Evolutionary conservation across 768 basidiomycete genomes (phyloP), one percentile per base, ranked within the genome.

Genomic region (Mycena epipterygia): DNA sequence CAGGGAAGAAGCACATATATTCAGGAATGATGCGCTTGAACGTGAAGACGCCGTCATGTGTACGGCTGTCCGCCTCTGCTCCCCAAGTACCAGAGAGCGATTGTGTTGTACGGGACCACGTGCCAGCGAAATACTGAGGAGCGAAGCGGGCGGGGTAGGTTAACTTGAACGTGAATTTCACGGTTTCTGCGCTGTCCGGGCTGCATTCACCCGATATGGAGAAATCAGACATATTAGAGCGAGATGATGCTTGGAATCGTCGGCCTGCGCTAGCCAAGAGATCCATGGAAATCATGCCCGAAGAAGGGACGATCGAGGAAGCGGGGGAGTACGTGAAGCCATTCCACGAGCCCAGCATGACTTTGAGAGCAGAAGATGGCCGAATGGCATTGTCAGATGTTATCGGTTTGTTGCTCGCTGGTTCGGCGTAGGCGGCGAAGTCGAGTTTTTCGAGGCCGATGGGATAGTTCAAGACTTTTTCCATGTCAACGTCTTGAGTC

Each of bases 21-120:
- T 79, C 76, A 0, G 79, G 75, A 13, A 76, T 52, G 14, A 77
- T 67, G 7, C 77, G 73, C 66, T 79, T 79, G 67, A 78, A 76
- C 8, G 79, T 57, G 70, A 81, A 80, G 46, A 57, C 56, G 6
- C 75, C 75, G 19, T 69, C 66, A n/a, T 74, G 76, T 0, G 73
- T 72, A 14, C 70, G 69, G 7, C 55, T 62, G 67, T 63, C 70
- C 5, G 65, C 55, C 68, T 68, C 65, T 7, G 64, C 74, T 64
- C 74, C 81, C 79, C 78, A 79, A 11, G 49, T 74, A 19, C 76
- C 81, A 14, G 68, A 76, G 2, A 79, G 74, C 19, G 73, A 74
- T 5, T 73, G 67, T 2, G 72, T 66, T 19, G 75, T 48, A 13
- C 74, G 64, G 23, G 60, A 67, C 21, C 78, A 72, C 19, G 52